Evolutionary conservation across 352 stramenopile genomes (phyloP).

Genomic region (Globisporangium yorkense): DNA sequence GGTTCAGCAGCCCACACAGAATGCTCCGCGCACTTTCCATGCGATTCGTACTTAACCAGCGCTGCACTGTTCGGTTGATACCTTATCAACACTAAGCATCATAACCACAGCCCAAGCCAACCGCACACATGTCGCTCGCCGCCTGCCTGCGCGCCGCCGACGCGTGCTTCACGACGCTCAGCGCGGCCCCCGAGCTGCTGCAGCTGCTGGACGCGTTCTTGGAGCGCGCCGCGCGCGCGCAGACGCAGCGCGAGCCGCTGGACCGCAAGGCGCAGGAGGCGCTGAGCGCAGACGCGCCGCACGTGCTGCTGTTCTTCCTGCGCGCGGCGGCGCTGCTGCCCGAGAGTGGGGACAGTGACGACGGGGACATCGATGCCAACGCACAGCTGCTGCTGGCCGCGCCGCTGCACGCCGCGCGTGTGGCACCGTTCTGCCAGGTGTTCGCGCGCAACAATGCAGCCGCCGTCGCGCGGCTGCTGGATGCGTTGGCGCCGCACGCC

Average conservation of each 20-base stretch:
- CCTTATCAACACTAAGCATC: not conserved
- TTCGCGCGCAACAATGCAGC: constrained; percentile 30
- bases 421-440: constrained; percentile 60
- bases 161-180: constrained; percentile 8
- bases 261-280: constrained; percentile 1
- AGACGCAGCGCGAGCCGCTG: constrained; percentile 8
- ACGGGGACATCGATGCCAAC: not conserved
- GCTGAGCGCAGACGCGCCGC: constrained; percentile 8
- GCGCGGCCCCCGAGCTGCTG: not conserved
- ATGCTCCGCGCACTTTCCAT: not conserved
- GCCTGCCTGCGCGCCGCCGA: constrained; percentile 9
- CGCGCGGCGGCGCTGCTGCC: constrained; percentile 5
- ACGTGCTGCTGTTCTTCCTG: constrained; percentile 15
- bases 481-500: constrained; percentile 14
- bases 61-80: not conserved
- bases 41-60: not conserved
- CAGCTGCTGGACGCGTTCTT: constrained; percentile 10
- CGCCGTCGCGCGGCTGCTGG: constrained; percentile 22
- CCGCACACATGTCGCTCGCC: not conserved
- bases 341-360: not conserved
- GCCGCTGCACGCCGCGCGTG: constrained; percentile 44
- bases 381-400: constrained; percentile 14
- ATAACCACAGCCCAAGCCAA: not conserved
- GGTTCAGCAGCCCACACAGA: not conserved
- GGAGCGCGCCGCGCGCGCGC: constrained; percentile 3